Evolutionary conservation across 2,329 filamentous ascomycete genomes (phyloP).

Genomic region (Alternaria brassicae): DNA sequence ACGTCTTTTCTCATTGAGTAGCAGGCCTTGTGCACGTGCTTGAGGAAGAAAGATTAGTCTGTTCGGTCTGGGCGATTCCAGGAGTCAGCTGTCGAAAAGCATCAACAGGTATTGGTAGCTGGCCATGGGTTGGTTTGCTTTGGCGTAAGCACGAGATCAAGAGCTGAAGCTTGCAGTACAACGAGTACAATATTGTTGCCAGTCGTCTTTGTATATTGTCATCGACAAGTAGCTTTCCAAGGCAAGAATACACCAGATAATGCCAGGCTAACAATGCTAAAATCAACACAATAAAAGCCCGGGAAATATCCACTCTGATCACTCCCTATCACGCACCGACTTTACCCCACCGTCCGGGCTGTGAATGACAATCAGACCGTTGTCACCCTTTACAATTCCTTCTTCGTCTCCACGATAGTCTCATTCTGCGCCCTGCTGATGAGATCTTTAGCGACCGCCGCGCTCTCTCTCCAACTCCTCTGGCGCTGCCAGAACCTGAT

Average conservation of each 20-base stretch:
- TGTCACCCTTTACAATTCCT: slow-evolving; percentile 36
- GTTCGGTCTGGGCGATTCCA: background rate
- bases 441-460: slow-evolving; percentile 58
- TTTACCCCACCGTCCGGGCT: background rate
- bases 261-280: slow-evolving; percentile 24
- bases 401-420: slow-evolving; percentile 46
- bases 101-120: background rate
- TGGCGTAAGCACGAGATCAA: background rate
- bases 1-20: slow-evolving; percentile 49
- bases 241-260: background rate
- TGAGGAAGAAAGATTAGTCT: slow-evolving; percentile 39
- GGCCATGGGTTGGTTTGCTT: background rate
- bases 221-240: background rate
- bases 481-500: slow-evolving; percentile 62
- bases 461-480: slow-evolving; percentile 59
- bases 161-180: background rate
- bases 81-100: background rate
- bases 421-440: slow-evolving; percentile 54
- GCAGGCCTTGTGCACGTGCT: slow-evolving; percentile 37
- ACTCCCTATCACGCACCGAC: background rate
- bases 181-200: background rate
- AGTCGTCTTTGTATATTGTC: background rate
- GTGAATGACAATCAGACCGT: background rate
- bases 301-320: background rate
- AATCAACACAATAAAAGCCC: background rate